Conservation (phyloP, 306 rosid species). For the Begonia masoniana region DNA sequence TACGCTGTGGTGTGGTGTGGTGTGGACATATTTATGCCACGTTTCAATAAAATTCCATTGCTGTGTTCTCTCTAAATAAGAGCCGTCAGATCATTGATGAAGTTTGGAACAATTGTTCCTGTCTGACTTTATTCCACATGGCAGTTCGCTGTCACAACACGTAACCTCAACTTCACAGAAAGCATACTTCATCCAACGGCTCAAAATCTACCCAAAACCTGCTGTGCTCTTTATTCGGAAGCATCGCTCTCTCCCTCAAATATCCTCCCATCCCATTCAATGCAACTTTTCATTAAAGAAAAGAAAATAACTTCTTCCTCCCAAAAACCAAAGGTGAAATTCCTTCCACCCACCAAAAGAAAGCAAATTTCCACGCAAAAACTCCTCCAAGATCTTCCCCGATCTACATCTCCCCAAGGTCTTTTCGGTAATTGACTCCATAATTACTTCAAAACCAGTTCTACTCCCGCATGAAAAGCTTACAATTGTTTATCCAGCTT, state of each 20-base stretch:
- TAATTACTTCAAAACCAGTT: too few relatives aligned
- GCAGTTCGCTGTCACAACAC: slow-evolving; percentile 17
- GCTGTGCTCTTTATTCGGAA: slow-evolving; percentile 23
- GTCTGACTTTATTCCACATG: background rate
- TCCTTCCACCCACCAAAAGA: slow-evolving; percentile 9
- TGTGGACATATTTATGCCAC: slow-evolving; percentile 20
- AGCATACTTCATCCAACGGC: slow-evolving; percentile 41
- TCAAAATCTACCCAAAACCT: slow-evolving; percentile 13
- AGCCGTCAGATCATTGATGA: slow-evolving; percentile 33
- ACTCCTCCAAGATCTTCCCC: slow-evolving; percentile 17
- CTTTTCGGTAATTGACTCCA: slow-evolving; percentile 1
- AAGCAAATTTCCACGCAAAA: slow-evolving; percentile 39
- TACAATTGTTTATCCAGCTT: too few relatives aligned
- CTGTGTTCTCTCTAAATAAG: background rate
- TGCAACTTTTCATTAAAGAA: slow-evolving; percentile 6
- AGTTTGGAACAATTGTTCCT: slow-evolving; percentile 4
- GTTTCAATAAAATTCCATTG: slow-evolving; percentile 18
- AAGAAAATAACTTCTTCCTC: slow-evolving; percentile 17
- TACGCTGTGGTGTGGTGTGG: background rate
- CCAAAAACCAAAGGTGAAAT: slow-evolving; percentile 15
- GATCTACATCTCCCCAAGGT: slow-evolving; percentile 14
- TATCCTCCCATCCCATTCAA: slow-evolving; percentile 3
- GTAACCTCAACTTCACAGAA: slow-evolving; percentile 18
- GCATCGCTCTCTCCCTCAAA: slow-evolving; percentile 8
- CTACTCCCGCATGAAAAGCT: too few relatives aligned